Evolutionary conservation across 768 basidiomycete genomes (phyloP).

Genomic region (Lentinula lateritia): DNA sequence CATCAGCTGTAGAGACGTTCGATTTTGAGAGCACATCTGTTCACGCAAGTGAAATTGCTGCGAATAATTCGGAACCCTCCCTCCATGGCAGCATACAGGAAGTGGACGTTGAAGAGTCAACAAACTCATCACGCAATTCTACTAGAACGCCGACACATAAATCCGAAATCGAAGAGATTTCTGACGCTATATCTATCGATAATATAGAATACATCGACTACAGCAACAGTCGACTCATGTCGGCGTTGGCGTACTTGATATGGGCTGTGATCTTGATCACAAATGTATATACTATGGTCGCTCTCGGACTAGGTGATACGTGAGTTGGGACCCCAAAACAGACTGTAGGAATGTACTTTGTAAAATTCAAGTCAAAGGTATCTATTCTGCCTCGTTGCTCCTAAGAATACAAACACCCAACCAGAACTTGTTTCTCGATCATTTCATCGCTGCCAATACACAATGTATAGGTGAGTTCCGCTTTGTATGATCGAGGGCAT

Average conservation of each 20-base stretch:
- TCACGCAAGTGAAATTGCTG: background rate
- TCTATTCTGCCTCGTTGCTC: background rate
- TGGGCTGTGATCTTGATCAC: slow-evolving; percentile 44
- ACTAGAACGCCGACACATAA: background rate
- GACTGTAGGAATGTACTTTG: background rate
- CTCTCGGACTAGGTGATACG: slow-evolving; percentile 28
- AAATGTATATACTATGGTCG: slow-evolving; percentile 47
- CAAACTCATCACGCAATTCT: background rate
- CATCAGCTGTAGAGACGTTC: background rate
- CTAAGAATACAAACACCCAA: background rate
- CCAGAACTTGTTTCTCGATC: too few species aligned
- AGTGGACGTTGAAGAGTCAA: background rate
- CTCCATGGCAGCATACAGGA: background rate
- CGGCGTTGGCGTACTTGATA: slow-evolving; percentile 36
- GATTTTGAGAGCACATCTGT: background rate
- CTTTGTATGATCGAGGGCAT: background rate
- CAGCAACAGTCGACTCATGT: slow-evolving; percentile 33
- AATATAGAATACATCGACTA: slow-evolving; percentile 27
- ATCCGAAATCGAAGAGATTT: background rate
- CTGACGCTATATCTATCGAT: slow-evolving; percentile 3
- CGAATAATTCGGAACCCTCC: background rate
- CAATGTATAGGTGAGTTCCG: background rate
- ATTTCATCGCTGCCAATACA: too few species aligned
- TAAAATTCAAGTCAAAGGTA: too few species aligned
- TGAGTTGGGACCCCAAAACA: background rate